phyloP scores from a whole-genome alignment of 352 stramenopile genomes.

The Globisporangium cederbergense region DNA sequence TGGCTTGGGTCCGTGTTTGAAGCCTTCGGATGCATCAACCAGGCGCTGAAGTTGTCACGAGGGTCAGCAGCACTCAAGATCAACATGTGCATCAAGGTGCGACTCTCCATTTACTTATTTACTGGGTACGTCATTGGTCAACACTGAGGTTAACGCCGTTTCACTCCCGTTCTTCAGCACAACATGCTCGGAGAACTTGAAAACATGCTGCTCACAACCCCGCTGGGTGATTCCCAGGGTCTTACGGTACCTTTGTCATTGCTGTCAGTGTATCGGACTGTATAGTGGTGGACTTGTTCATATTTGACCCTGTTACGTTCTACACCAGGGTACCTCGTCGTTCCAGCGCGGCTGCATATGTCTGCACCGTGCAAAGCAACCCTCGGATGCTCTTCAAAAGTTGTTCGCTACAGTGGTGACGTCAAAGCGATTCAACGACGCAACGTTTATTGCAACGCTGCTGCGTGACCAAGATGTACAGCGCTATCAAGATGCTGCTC shows the following conservation, averaged over 20 bases:
- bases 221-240: conserved; percentile 34
- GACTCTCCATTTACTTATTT: background rate
- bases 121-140: background rate
- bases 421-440: conserved; percentile 32
- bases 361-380: conserved; percentile 32
- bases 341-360: conserved; percentile 53
- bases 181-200: conserved; percentile 34
- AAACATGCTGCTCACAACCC: conserved; percentile 21
- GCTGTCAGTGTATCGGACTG: too few relatives aligned
- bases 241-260: conserved; percentile 28
- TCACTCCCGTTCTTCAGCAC: conserved; percentile 24
- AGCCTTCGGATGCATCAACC: conserved; percentile 47
- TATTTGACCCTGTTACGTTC: background rate
- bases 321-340: conserved; percentile 44
- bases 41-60: conserved; percentile 35
- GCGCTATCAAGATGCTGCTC: background rate
- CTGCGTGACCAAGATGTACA: conserved; percentile 30
- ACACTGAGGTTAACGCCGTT: background rate
- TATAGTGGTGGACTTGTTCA: background rate
- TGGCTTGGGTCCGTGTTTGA: conserved; percentile 66
- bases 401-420: conserved; percentile 22
- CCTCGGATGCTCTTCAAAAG: conserved; percentile 17
- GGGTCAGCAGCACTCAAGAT: conserved; percentile 42
- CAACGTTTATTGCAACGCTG: conserved; percentile 49
- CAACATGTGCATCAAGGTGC: conserved; percentile 69